Conservation (phyloP, 441 rosid genomes). For the Pelargonium exstipulatum region DNA sequence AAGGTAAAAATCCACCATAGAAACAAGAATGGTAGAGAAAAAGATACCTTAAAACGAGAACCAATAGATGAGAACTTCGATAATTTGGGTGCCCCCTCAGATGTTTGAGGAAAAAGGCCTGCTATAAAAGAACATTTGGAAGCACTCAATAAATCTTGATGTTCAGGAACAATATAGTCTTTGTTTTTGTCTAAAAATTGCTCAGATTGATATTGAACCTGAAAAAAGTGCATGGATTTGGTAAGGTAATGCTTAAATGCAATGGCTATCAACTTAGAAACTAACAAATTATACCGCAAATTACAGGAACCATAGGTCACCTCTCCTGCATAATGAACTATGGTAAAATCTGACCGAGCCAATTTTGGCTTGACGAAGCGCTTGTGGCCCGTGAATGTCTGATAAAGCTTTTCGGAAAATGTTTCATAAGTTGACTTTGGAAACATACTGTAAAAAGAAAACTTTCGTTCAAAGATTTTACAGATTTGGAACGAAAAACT, state of each 20-base stretch:
- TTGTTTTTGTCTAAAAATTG: slow-evolving; percentile 97
- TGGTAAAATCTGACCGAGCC: slow-evolving; percentile 85
- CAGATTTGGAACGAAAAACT: too few relatives aligned
- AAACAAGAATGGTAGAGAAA: slow-evolving; percentile 18
- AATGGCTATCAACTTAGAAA: slow-evolving; percentile 1
- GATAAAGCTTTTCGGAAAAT: slow-evolving; percentile 87
- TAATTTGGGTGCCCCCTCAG: slow-evolving; percentile 78
- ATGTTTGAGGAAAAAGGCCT: slow-evolving; percentile 76
- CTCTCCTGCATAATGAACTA: slow-evolving; percentile 97
- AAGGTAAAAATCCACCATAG: slow-evolving; percentile 15
- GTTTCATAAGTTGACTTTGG: slow-evolving; percentile 99
- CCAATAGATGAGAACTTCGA: slow-evolving; percentile 96
- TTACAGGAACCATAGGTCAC: slow-evolving; percentile 34
- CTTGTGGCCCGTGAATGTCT: slow-evolving; percentile 83
- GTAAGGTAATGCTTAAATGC: slow-evolving; percentile 20
- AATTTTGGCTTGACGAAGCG: slow-evolving; percentile 91
- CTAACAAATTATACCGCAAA: slow-evolving; percentile 14
- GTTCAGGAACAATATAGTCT: slow-evolving; percentile 93
- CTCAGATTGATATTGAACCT: slow-evolving; percentile 93
- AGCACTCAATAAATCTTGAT: slow-evolving; percentile 76
- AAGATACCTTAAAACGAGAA: slow-evolving; percentile 83
- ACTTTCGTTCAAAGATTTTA: not conserved
- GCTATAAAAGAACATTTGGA: slow-evolving; percentile 82
- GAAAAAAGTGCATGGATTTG: slow-evolving; percentile 26
- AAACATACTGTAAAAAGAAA: slow-evolving; percentile 67